These are phyloP conservation scores for Pisolithus thermaeus DNA, from an alignment of 1,284 basidiomycete genomes.

Conservation along the genomic window DNA sequence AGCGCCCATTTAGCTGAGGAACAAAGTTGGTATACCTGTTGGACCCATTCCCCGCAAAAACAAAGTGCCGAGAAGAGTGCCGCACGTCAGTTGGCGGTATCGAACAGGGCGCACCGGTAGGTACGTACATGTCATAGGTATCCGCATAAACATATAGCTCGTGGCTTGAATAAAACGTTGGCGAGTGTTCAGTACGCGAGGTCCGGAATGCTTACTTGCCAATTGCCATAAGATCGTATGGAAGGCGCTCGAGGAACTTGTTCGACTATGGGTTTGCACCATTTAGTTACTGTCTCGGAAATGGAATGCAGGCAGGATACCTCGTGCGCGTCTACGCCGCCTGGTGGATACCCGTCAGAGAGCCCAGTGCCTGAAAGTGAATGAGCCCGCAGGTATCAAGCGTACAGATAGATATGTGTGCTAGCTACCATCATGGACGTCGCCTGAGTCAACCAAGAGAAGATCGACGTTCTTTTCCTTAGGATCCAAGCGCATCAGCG, in stretches of 20 bases:
- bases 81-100: not conserved
- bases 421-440: constrained; percentile 69
- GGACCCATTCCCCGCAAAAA: not conserved
- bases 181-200: not conserved
- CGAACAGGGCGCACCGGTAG: not conserved
- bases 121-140: constrained; percentile 64
- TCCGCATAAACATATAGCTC: constrained; percentile 80
- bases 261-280: constrained; percentile 42
- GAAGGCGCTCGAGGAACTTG: constrained; percentile 67
- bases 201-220: constrained; percentile 54
- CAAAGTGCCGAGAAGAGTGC: not conserved
- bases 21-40: constrained; percentile 67
- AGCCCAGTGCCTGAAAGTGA: constrained; percentile 53
- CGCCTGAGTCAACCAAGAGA: constrained; percentile 67
- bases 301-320: constrained; percentile 28
- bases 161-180: constrained; percentile 42
- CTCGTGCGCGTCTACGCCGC: constrained; percentile 69
- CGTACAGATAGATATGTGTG: not conserved
- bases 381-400: not conserved
- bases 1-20: constrained; percentile 67
- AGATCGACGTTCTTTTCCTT: constrained; percentile 68
- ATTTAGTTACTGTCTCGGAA: not conserved
- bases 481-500: not conserved
- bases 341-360: constrained; percentile 68
- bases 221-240: constrained; percentile 81